Evolutionary conservation across 2,329 filamentous ascomycete species (phyloP).

Genomic region (Pseudocercospora eumusae): DNA sequence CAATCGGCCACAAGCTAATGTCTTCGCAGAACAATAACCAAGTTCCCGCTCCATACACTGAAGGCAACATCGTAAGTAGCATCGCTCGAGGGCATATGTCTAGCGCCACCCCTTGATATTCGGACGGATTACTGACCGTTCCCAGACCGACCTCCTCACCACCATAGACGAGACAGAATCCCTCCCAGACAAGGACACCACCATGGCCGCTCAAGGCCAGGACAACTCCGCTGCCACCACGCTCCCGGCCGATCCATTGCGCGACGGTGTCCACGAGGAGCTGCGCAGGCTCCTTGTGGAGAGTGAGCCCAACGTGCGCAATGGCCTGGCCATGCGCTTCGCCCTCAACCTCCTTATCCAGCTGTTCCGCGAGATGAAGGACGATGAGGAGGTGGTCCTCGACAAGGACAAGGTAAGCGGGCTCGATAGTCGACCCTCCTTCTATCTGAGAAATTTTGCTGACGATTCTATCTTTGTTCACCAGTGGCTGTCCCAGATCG

Average conservation of each 20-base stretch:
- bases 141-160: background rate
- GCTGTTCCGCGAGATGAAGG: conserved; percentile 4
- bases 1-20: background rate
- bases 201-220: background rate
- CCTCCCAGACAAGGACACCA: background rate
- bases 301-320: background rate
- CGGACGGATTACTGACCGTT: background rate
- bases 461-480: background rate
- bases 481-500: conserved; percentile 10
- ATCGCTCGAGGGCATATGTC: background rate
- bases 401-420: conserved; percentile 1
- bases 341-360: conserved; percentile 9
- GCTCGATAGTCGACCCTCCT: background rate
- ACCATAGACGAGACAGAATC: background rate
- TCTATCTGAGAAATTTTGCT: background rate
- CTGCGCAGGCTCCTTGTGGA: conserved; percentile 5
- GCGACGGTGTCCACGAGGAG: background rate
- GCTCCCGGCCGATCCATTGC: background rate
- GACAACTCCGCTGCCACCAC: background rate
- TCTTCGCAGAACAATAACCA: background rate
- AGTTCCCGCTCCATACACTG: background rate
- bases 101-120: background rate
- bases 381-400: background rate
- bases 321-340: conserved; percentile 13
- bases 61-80: conserved; percentile 2